Evolutionary conservation across 2,329 filamentous ascomycete genomes (phyloP), one percentile per base, ranked within the genome.

Genomic region (Aspergillus melleus): DNA sequence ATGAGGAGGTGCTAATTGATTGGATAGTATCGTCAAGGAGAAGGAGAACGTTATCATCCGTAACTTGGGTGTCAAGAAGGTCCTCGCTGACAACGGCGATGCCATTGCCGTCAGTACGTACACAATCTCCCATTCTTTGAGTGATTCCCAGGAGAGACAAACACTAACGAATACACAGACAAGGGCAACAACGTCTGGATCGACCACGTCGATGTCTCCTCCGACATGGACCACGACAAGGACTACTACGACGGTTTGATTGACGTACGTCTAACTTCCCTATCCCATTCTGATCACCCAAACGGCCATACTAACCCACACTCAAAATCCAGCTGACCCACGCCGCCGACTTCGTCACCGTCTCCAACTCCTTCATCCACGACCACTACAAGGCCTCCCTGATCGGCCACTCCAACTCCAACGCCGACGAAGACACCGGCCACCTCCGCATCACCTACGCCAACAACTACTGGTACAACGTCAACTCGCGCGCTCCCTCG

Each of bases 191-290:
- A 88, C 64, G 79, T 86, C 68, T 90, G 87, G 88, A 77, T 90
- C 53, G 88, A 90, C 76, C 88, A 90, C 77, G 80, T 81, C 71
- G 87, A 90, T 64, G 79, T 90, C 22, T 86, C 83, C 4, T 86
- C 84, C 24, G 83, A 89, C 75, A 70, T 72, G 36, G 77, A 81
- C 66, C 79, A 84, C 70, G 85, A 81, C 78, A 90, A 90, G 77
- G 86, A 90, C 77, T 88, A 84, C 77, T 90, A 88, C 70, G 88
- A 90, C 58, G 88, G 88, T 32, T 82, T 90, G 1, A 75, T 87
- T 51, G 88, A 90, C 66, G 76, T 72, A 42, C 36, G 36, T 6
- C 36, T 14, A 12, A 24, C 0, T 29, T 54, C 22, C 42, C 4
- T 44, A 24, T 24, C 36, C 56, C 39, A 19, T 19, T 14, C 42